Percentiles rank a stretch among this genome's conserved stretches.
Evolutionary conservation across 768 basidiomycete species (phyloP).

Genomic region (Hydnum rufescens): DNA sequence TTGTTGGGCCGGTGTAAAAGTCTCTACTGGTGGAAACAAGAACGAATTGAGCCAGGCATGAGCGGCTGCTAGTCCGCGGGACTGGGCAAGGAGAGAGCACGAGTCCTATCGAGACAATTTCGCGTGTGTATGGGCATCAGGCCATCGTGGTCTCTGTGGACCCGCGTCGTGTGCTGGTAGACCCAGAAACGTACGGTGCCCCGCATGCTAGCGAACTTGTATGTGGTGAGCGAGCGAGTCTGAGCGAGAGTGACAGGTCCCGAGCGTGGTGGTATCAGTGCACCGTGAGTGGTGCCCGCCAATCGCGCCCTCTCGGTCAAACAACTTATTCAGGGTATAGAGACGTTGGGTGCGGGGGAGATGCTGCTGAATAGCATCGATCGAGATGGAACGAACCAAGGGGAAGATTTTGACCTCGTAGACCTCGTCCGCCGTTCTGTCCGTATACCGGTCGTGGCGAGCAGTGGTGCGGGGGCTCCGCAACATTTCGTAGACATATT

Average conservation of each 20-base stretch:
- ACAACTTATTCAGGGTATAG: conserved; percentile 77
- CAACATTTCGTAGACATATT: conserved; percentile 86
- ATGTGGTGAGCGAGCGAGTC: no score
- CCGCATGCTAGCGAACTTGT: conserved; percentile 30
- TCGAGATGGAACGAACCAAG: conserved; percentile 77
- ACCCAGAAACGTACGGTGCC: conserved; percentile 41
- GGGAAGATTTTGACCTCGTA: conserved; percentile 78
- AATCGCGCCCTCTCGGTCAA: conserved; percentile 64
- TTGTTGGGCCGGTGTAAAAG: conserved; percentile 37
- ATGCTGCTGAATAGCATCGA: conserved; percentile 92
- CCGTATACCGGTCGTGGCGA: conserved; percentile 81
- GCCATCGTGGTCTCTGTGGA: conserved; percentile 97
- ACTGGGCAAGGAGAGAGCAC: no score
- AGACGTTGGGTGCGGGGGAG: conserved; percentile 83
- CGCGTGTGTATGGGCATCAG: conserved; percentile 75
- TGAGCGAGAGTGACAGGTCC: conserved; percentile 28
- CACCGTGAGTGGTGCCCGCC: conserved; percentile 85
- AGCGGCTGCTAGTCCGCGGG: no score
- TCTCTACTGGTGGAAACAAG: conserved; percentile 26
- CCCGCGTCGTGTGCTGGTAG: conserved; percentile 70
- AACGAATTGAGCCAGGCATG: no score
- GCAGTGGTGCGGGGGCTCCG: conserved; percentile 71
- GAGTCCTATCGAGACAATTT: conserved; percentile 86
- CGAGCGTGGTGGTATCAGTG: conserved; percentile 98
- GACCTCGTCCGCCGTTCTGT: conserved; percentile 55